phyloP scores from a whole-genome alignment of 2,329 filamentous ascomycete species.

The Fonsecaea erecta region DNA sequence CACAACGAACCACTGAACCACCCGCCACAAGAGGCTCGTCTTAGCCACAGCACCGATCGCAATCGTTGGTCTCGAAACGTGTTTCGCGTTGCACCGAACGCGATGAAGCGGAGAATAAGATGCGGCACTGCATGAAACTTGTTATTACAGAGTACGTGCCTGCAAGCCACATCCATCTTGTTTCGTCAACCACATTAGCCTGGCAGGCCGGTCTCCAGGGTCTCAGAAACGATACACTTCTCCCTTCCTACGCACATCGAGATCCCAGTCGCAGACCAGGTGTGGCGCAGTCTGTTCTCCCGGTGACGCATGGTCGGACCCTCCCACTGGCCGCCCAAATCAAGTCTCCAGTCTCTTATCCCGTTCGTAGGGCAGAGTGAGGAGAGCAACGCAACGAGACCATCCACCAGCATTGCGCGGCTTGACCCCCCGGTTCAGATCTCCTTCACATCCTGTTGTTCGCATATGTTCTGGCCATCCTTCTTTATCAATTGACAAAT shows the following conservation, averaged over 20 bases:
- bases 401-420: conserved; percentile 5
- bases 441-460: neutral
- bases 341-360: conserved; percentile 6
- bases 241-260: neutral
- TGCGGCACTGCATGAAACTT: conserved; percentile 1
- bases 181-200: neutral
- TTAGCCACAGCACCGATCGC: neutral
- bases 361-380: conserved; percentile 18
- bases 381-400: neutral
- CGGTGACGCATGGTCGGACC: conserved; percentile 5
- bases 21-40: conserved; percentile 1
- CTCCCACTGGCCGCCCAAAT: neutral
- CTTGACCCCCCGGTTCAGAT: neutral
- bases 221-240: neutral
- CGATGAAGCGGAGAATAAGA: neutral
- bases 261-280: neutral
- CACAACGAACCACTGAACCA: neutral
- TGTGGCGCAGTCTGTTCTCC: conserved; percentile 2
- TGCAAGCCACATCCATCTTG: neutral
- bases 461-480: neutral
- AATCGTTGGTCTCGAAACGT: neutral
- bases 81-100: neutral
- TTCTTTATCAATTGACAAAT: neutral
- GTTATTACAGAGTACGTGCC: no score
- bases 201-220: neutral